Evolutionary conservation across 129 eudicot genomes (phyloP).

Genomic region (Chrysanthemum makinoi): DNA sequence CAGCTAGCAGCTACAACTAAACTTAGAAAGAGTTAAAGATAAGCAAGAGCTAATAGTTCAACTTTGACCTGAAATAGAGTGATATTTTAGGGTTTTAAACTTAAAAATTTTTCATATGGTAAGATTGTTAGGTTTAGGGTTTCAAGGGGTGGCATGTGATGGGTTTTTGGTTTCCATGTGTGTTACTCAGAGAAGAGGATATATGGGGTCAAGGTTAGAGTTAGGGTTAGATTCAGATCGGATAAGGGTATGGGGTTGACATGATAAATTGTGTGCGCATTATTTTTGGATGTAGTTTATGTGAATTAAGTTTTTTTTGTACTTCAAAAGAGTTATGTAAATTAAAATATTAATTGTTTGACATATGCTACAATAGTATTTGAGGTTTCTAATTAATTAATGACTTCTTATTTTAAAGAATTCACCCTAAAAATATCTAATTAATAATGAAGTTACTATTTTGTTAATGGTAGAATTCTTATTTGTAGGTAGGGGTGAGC

Average conservation of each 20-base stretch:
- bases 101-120: background rate
- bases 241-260: slow-evolving; percentile 21
- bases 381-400: too few relatives aligned
- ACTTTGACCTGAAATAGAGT: background rate
- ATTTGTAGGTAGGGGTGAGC: too few relatives aligned
- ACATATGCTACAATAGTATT: too few relatives aligned
- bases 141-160: slow-evolving; percentile 8
- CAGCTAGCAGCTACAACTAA: background rate
- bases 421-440: too few relatives aligned
- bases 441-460: too few relatives aligned
- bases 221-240: slow-evolving; percentile 23
- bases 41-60: background rate
- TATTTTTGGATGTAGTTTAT: background rate
- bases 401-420: too few relatives aligned
- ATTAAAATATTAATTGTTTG: background rate
- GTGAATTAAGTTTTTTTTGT: background rate
- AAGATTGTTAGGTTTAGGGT: slow-evolving; percentile 21
- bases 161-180: slow-evolving; percentile 19
- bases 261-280: background rate
- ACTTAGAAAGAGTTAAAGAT: slow-evolving; percentile 4
- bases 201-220: slow-evolving; percentile 23
- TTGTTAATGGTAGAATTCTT: too few relatives aligned
- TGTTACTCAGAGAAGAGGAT: slow-evolving; percentile 16
- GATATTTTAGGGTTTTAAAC: background rate
- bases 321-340: background rate